These are phyloP conservation scores for Tephrocybe sp. DNA, from an alignment of 768 basidiomycete genomes.

Conservation along the genomic window DNA sequence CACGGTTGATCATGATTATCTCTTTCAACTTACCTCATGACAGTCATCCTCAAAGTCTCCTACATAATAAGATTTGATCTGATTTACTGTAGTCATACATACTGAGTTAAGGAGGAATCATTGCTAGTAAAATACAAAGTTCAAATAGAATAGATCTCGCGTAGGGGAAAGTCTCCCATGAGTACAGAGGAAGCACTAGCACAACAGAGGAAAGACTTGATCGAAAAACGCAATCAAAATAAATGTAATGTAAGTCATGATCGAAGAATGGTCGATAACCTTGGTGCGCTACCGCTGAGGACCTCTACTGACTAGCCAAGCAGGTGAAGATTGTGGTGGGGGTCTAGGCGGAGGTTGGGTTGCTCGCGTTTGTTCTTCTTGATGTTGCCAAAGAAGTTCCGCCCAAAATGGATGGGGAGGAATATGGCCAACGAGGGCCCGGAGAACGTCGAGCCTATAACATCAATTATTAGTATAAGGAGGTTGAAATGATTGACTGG, in stretches of 20 bases:
- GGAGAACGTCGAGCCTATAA: slow-evolving; percentile 80
- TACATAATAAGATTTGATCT: no score
- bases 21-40: no score
- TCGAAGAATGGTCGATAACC: not conserved
- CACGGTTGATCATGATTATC: no score
- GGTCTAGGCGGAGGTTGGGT: slow-evolving; percentile 9
- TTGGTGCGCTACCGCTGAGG: slow-evolving; percentile 16
- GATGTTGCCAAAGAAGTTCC: slow-evolving; percentile 85
- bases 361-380: slow-evolving; percentile 41
- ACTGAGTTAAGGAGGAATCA: no score
- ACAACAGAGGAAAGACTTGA: not conserved
- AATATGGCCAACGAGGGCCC: slow-evolving; percentile 83
- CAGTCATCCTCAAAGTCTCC: no score
- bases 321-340: slow-evolving; percentile 14
- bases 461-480: not conserved
- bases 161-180: not conserved
- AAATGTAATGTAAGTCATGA: not conserved
- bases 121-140: not conserved
- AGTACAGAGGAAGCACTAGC: not conserved
- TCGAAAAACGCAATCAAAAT: not conserved
- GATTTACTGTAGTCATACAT: no score
- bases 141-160: not conserved
- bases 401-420: slow-evolving; percentile 94
- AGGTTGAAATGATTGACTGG: not conserved
- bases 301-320: slow-evolving; percentile 21